These are phyloP conservation scores for Pseudogymnoascus sp. DNA, from an alignment of 2,329 filamentous ascomycete species.

Conservation along the genomic window DNA sequence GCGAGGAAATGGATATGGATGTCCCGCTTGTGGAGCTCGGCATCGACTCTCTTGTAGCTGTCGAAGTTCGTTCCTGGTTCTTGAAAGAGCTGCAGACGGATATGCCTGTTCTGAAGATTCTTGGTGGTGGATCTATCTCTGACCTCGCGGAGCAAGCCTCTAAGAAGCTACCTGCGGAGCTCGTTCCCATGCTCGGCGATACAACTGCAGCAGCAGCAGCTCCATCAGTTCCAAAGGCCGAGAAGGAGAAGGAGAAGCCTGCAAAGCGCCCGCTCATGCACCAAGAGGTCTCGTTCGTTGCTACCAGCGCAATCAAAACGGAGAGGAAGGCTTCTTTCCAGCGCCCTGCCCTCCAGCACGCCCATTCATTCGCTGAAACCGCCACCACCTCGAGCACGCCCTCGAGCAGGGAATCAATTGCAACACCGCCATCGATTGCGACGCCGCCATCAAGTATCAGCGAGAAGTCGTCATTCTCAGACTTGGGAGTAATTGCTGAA, in stretches of 20 bases:
- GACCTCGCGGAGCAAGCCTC: slow-evolving; percentile 14
- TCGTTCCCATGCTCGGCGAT: slow-evolving; percentile 3
- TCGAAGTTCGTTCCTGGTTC: slow-evolving; percentile 19
- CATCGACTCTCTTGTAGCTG: slow-evolving; percentile 18
- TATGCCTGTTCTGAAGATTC: slow-evolving; percentile 19
- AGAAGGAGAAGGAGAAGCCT: not conserved
- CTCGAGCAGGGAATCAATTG: slow-evolving; percentile 7
- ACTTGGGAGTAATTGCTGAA: slow-evolving; percentile 11
- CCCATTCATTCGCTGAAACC: not conserved
- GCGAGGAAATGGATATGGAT: not conserved
- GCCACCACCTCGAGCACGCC: slow-evolving; percentile 4
- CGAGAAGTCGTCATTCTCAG: slow-evolving; percentile 10
- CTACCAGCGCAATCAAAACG: slow-evolving; percentile 5
- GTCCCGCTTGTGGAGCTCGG: slow-evolving; percentile 11
- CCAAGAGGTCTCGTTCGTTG: slow-evolving; percentile 8
- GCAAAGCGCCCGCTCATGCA: not conserved
- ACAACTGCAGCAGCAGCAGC: not conserved
- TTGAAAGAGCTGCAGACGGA: slow-evolving; percentile 5
- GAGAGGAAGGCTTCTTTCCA: not conserved
- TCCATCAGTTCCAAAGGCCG: not conserved
- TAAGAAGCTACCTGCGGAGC: not conserved
- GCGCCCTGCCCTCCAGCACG: not conserved
- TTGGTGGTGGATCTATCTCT: slow-evolving; percentile 14
- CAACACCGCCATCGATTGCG: not conserved
- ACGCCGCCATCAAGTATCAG: slow-evolving; percentile 4